Base-by-base conservation (phyloP, 495 filamentous ascomycete species). In the Penicillium cosmopolitanum region DNA sequence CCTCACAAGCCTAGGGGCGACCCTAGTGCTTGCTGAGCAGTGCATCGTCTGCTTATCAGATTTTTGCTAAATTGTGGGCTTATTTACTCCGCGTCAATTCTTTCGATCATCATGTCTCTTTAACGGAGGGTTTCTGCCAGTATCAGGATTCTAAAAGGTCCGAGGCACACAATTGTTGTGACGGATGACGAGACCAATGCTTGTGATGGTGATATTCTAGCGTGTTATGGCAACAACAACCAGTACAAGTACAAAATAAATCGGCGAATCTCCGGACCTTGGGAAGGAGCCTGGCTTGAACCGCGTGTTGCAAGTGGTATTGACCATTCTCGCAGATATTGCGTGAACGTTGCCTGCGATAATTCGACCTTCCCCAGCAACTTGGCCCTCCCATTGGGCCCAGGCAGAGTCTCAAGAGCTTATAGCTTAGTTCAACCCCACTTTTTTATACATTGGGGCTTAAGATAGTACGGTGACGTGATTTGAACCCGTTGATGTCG, bases 111-210 rank as follows among this genome's bases (percentile, higher is more conserved):
- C 5, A 8, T 6, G 28, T 31, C 28, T 31, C 1, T 31, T 31
- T 38, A 19, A 19, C 42, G 42, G 42, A 44, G 15, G 42, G 19
- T 44, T 19, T 16, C 15, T 19, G 12, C 36, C 15, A n/a, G 15
- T 40, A n/a, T 44, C 5, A 12, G 16, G 16, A 19, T 25, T 48
- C 28, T 43, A 61, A 33, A 55, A 25, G 56, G 48, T 47, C 33
- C 34, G 31, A 48, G 61, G 62, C 64, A 66, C 69, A 67, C 57
- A 62, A 67, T 72, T 50, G 42, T 11, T 16, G 13, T 43, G 8
- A 9, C 50, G 28, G 43, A 72, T 72, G 66, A 54, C 67, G 69
- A 72, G 65, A 58, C 66, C 21, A 36, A 46, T 36, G 4, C 38
- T 23, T 12, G 19, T 11, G 55, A 62, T 64, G 57, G 35, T 61